A percentile compares a stretch with the other conserved stretches of the same genome.
Evolutionary conservation across 2,329 filamentous ascomycete species (phyloP).

Genomic region (Neonectria coccinea): DNA sequence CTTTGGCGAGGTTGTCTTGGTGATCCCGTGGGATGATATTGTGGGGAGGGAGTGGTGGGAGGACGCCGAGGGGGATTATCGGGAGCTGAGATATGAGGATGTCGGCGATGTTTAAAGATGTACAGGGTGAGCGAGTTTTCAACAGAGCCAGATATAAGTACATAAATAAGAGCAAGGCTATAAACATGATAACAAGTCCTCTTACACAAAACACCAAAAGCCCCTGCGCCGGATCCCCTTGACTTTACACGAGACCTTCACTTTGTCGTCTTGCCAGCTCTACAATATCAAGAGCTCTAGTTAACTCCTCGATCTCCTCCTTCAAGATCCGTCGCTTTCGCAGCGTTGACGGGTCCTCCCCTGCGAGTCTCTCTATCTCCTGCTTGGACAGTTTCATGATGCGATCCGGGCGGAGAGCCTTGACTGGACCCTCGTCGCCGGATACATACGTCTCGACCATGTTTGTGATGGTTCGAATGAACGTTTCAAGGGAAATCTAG

Average conservation of each 20-base stretch:
- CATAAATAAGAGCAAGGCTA: background rate
- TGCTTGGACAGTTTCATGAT: conserved; percentile 31
- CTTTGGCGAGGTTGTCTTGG: conserved; percentile 69
- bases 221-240: background rate
- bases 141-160: background rate
- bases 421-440: conserved; percentile 34
- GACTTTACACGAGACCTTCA: conserved; percentile 5
- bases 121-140: background rate
- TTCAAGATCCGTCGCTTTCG: conserved; percentile 19
- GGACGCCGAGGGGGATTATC: conserved; percentile 33
- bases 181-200: background rate
- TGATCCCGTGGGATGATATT: conserved; percentile 51
- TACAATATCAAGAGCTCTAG: conserved; percentile 26
- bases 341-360: conserved; percentile 34
- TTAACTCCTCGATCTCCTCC: conserved; percentile 21
- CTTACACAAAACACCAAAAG: background rate
- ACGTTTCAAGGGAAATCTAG: conserved; percentile 46
- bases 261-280: conserved; percentile 33
- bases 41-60: conserved; percentile 42
- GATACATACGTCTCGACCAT: conserved; percentile 34
- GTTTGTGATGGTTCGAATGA: conserved; percentile 40
- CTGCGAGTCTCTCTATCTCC: conserved; percentile 25
- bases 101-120: background rate
- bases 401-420: conserved; percentile 23
- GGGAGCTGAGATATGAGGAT: conserved; percentile 41